Conservation (phyloP, 495 filamentous ascomycete species). For the Filosporella fistucella region DNA sequence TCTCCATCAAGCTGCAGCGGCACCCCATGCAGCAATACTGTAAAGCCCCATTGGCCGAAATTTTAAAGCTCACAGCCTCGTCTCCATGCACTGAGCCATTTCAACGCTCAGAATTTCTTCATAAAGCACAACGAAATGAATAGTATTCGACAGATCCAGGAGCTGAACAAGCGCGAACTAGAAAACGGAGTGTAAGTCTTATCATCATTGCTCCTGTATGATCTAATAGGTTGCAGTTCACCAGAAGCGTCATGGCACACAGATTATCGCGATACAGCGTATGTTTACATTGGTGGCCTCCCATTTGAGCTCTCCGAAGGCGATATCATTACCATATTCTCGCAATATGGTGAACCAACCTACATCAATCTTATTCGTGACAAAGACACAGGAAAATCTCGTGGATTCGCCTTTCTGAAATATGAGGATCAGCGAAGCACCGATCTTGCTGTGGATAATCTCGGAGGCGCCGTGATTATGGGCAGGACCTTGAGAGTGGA, state of each 20-base stretch:
- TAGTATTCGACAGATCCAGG: conserved; percentile 82
- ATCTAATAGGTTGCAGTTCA: conserved; percentile 38
- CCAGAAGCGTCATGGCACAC: conserved; percentile 93
- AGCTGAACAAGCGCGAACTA: conserved; percentile 92
- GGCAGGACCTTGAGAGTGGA: conserved; percentile 83
- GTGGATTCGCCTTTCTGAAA: conserved; percentile 92
- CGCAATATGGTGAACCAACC: conserved; percentile 91
- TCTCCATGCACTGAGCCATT: background rate
- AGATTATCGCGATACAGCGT: conserved; percentile 96
- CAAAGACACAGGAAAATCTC: conserved; percentile 91
- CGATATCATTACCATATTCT: conserved; percentile 95
- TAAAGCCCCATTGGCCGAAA: background rate
- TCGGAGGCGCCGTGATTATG: conserved; percentile 79
- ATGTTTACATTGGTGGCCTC: conserved; percentile 91
- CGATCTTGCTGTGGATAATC: conserved; percentile 92
- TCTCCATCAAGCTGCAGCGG: conserved; percentile 20
- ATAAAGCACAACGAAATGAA: conserved; percentile 59
- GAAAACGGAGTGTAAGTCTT: conserved; percentile 70
- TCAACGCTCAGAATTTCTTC: conserved; percentile 1
- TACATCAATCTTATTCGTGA: conserved; percentile 88
- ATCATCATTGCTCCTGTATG: conserved; percentile 1
- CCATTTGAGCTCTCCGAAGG: conserved; percentile 93
- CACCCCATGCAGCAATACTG: background rate
- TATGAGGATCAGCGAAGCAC: conserved; percentile 98
- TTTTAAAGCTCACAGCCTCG: conserved; percentile 8